Evolutionary conservation across 2,329 filamentous ascomycete species (phyloP).

Genomic region (Colletotrichum sp.): DNA sequence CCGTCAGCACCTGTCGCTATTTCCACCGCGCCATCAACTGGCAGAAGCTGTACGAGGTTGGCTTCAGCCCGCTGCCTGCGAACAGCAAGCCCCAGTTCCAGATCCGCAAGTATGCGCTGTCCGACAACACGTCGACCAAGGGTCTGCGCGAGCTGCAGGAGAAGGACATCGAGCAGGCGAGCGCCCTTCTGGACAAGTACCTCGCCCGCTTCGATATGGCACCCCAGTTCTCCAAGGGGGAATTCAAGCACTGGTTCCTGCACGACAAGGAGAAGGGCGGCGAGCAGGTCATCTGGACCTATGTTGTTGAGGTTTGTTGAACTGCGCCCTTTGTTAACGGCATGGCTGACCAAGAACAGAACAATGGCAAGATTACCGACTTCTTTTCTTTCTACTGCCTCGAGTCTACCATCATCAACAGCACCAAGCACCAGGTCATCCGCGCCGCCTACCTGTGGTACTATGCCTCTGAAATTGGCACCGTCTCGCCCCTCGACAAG

Average conservation of each 20-base stretch:
- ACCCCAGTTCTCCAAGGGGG: constrained; percentile 78
- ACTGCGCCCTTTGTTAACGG: background rate
- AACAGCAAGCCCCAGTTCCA: constrained; percentile 87
- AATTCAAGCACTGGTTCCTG: constrained; percentile 87
- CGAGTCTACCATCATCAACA: constrained; percentile 88
- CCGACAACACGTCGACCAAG: constrained; percentile 71
- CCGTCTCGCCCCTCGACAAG: constrained; percentile 59
- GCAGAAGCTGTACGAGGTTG: constrained; percentile 93
- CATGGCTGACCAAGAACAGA: constrained; percentile 34
- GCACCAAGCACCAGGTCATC: constrained; percentile 77
- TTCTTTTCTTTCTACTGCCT: constrained; percentile 98
- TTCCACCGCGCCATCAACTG: constrained; percentile 94
- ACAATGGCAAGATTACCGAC: constrained; percentile 81
- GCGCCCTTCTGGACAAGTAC: constrained; percentile 77
- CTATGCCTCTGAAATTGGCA: constrained; percentile 85
- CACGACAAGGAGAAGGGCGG: constrained; percentile 66
- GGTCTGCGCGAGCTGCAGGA: constrained; percentile 81
- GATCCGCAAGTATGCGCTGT: constrained; percentile 83
- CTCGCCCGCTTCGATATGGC: constrained; percentile 81
- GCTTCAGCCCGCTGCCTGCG: constrained; percentile 86
- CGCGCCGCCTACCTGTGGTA: constrained; percentile 97
- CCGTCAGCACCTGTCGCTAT: constrained; percentile 92
- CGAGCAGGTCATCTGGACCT: constrained; percentile 91
- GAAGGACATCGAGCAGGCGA: constrained; percentile 78
- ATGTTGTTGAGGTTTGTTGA: constrained; percentile 75